Evolutionary conservation across 2,329 filamentous ascomycete genomes (phyloP).

Genomic region (Verticillium dahliae): DNA sequence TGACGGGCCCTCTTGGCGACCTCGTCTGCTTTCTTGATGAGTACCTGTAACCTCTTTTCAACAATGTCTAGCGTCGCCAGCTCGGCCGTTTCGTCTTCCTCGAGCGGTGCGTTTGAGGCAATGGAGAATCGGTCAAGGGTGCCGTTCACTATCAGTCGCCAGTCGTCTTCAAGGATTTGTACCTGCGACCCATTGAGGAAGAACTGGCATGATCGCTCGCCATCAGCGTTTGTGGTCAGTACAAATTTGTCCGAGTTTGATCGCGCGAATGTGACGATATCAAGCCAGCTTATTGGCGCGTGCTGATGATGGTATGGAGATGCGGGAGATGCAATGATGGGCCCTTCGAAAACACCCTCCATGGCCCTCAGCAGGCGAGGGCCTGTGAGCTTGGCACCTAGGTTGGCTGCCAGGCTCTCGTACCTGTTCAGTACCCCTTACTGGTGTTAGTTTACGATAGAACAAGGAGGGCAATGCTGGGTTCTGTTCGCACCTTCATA

Average conservation of each 20-base stretch:
- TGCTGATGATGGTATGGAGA: slow-evolving; percentile 49
- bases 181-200: slow-evolving; percentile 73
- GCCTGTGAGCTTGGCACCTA: slow-evolving; percentile 76
- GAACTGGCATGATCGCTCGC: slow-evolving; percentile 71
- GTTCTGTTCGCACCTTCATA: slow-evolving; percentile 55
- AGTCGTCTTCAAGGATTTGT: slow-evolving; percentile 85
- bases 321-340: slow-evolving; percentile 50
- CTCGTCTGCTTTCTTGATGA: slow-evolving; percentile 78
- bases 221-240: slow-evolving; percentile 61
- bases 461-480: neutral
- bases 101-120: slow-evolving; percentile 72
- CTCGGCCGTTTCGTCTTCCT: slow-evolving; percentile 82
- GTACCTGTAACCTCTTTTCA: slow-evolving; percentile 67
- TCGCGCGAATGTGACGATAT: slow-evolving; percentile 79
- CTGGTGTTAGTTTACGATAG: slow-evolving; percentile 1
- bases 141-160: slow-evolving; percentile 74
- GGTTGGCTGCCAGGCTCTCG: slow-evolving; percentile 78
- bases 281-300: slow-evolving; percentile 65
- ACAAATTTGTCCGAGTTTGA: slow-evolving; percentile 73
- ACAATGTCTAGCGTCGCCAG: slow-evolving; percentile 77
- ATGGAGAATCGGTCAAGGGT: slow-evolving; percentile 67
- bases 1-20: slow-evolving; percentile 58
- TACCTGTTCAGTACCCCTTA: slow-evolving; percentile 72
- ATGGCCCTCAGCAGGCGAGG: slow-evolving; percentile 81
- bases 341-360: slow-evolving; percentile 77